A percentile compares a stretch with the other conserved stretches of the same genome.
phyloP scores from a whole-genome alignment of 1,139 yeast species.

The Kurtzmaniella natalensis region DNA sequence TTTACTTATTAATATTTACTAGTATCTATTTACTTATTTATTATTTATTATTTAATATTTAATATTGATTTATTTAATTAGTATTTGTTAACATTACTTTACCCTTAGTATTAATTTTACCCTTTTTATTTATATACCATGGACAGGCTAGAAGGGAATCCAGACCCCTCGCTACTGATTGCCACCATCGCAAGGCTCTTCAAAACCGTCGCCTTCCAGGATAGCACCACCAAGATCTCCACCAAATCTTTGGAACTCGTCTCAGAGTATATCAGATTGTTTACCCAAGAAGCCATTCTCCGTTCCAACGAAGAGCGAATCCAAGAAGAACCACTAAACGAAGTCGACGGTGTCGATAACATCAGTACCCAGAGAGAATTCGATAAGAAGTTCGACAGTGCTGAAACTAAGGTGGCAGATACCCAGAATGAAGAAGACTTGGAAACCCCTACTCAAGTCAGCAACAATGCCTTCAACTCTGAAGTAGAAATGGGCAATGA shows the following conservation, averaged over 20 bases:
- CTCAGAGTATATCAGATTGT: conserved; percentile 54
- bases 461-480: conserved; percentile 15
- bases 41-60: no score
- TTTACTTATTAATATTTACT: no score
- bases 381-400: conserved; percentile 15
- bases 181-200: conserved; percentile 52
- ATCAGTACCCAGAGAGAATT: conserved; percentile 10
- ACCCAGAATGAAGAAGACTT: conserved; percentile 10
- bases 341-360: conserved; percentile 33
- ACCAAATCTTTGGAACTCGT: conserved; percentile 46
- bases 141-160: no score
- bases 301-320: conserved; percentile 54
- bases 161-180: background rate
- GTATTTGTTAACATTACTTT: no score
- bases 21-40: no score
- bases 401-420: conserved; percentile 15
- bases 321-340: conserved; percentile 22
- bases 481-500: conserved; percentile 20
- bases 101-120: no score
- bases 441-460: conserved; percentile 17
- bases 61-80: no score
- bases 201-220: conserved; percentile 48
- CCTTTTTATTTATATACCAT: no score
- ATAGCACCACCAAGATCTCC: conserved; percentile 45
- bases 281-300: conserved; percentile 59